phyloP scores from a whole-genome alignment of 495 filamentous ascomycete genomes.

The Penicillium desertorum region DNA sequence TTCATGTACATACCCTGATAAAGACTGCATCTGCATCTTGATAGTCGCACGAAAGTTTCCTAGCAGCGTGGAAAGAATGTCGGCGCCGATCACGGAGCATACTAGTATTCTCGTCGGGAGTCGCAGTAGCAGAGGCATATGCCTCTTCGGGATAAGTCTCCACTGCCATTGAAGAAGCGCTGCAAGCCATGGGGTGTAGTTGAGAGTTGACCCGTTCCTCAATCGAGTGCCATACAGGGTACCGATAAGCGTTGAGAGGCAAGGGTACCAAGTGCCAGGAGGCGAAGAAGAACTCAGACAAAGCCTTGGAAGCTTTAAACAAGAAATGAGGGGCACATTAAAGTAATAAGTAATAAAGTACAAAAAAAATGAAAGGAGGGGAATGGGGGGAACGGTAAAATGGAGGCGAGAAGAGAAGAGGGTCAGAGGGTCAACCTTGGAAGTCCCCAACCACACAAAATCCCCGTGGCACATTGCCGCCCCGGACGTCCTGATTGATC shows the following conservation, averaged over 20 bases:
- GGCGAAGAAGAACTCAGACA: neutral
- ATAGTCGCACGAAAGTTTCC: slow-evolving; percentile 62
- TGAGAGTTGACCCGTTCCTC: slow-evolving; percentile 5
- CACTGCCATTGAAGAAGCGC: slow-evolving; percentile 47
- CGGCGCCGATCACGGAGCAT: slow-evolving; percentile 52
- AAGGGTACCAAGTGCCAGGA: slow-evolving; percentile 9
- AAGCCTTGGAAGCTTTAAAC: neutral
- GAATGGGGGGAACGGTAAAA: slow-evolving; percentile 7
- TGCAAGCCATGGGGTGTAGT: slow-evolving; percentile 44
- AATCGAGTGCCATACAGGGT: slow-evolving; percentile 8
- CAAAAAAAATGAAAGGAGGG: slow-evolving; percentile 10
- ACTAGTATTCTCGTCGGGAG: slow-evolving; percentile 37
- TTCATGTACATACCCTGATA: slow-evolving; percentile 50
- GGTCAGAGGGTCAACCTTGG: slow-evolving; percentile 9
- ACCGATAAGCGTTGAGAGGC: slow-evolving; percentile 2
- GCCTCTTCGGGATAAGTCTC: slow-evolving; percentile 41
- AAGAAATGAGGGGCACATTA: slow-evolving; percentile 13
- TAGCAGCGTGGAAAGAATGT: slow-evolving; percentile 64
- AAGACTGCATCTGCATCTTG: slow-evolving; percentile 65
- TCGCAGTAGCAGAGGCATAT: slow-evolving; percentile 32
- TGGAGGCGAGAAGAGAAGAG: slow-evolving; percentile 7
- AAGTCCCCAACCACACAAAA: slow-evolving; percentile 24
- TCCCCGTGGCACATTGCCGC: slow-evolving; percentile 24
- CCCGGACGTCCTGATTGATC: slow-evolving; percentile 22
- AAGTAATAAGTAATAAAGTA: neutral